Conservation (phyloP, 306 rosid species). For the Ormosia emarginata region DNA sequence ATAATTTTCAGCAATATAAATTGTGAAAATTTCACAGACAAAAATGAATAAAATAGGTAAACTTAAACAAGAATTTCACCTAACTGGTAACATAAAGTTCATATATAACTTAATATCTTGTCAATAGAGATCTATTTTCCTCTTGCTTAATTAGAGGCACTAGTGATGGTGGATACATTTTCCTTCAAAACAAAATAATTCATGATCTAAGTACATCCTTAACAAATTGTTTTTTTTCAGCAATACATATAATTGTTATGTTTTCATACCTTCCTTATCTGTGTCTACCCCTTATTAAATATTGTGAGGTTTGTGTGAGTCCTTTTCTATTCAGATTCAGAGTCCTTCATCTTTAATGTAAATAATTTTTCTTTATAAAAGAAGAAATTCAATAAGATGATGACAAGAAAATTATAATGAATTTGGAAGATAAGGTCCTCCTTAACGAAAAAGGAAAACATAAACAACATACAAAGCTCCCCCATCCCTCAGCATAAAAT, state of each 20-base stretch:
- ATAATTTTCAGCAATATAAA: neutral
- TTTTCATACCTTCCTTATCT: neutral
- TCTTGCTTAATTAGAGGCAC: neutral
- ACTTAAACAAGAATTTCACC: neutral
- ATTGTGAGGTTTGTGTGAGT: neutral
- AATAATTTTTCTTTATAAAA: neutral
- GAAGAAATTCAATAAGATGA: neutral
- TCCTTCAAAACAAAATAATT: neutral
- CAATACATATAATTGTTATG: neutral
- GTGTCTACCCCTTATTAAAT: neutral
- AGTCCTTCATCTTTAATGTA: neutral
- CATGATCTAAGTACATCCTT: neutral
- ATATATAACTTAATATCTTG: neutral
- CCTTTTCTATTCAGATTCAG: neutral
- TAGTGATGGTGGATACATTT: neutral
- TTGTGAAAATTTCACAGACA: neutral
- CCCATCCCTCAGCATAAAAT: neutral
- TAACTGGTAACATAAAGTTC: neutral
- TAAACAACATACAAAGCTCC: neutral
- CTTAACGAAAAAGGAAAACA: neutral
- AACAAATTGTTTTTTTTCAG: neutral
- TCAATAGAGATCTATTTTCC: neutral
- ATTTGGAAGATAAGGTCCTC: neutral
- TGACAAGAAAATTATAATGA: slow-evolving; percentile 1
- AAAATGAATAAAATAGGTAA: neutral